Evolutionary conservation across 495 filamentous ascomycete species (phyloP).

Genomic region (Penicilliopsis zonata): DNA sequence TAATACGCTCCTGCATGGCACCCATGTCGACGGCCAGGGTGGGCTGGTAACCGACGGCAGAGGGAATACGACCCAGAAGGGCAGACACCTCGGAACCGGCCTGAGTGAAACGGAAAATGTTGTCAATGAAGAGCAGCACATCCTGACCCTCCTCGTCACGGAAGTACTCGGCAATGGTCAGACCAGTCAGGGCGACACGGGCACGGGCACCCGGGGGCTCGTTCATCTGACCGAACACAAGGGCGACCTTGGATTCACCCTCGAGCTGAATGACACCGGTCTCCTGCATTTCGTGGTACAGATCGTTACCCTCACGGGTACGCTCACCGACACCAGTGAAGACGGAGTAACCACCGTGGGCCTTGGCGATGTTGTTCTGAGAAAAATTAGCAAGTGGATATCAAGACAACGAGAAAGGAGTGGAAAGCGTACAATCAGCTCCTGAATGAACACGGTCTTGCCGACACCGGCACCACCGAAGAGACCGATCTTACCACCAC

Average conservation of each 20-base stretch:
- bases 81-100: slow-evolving; percentile 99
- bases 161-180: slow-evolving; percentile 91
- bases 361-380: slow-evolving; percentile 99
- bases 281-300: slow-evolving; percentile 99
- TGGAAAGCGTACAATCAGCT: slow-evolving; percentile 64
- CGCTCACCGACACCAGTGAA: slow-evolving; percentile 99
- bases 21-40: slow-evolving; percentile 99
- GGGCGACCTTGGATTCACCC: slow-evolving; percentile 97
- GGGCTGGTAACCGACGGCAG: slow-evolving; percentile 99
- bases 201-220: slow-evolving; percentile 99
- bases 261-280: slow-evolving; percentile 98
- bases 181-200: slow-evolving; percentile 94
- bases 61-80: slow-evolving; percentile 98
- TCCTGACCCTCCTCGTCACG: slow-evolving; percentile 97
- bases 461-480: slow-evolving; percentile 99
- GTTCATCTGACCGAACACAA: slow-evolving; percentile 99
- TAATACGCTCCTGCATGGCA: slow-evolving; percentile 99
- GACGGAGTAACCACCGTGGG: slow-evolving; percentile 99
- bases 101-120: slow-evolving; percentile 99
- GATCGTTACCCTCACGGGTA: slow-evolving; percentile 99
- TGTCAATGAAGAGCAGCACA: slow-evolving; percentile 99
- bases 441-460: slow-evolving; percentile 99
- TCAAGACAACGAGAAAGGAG: slow-evolving; percentile 1
- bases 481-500: slow-evolving; percentile 99
- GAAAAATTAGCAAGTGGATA: slow-evolving; percentile 3